These are phyloP conservation scores for Lenwebbia sp. DNA, from an alignment of 345 rosid species.

Conservation along the genomic window DNA sequence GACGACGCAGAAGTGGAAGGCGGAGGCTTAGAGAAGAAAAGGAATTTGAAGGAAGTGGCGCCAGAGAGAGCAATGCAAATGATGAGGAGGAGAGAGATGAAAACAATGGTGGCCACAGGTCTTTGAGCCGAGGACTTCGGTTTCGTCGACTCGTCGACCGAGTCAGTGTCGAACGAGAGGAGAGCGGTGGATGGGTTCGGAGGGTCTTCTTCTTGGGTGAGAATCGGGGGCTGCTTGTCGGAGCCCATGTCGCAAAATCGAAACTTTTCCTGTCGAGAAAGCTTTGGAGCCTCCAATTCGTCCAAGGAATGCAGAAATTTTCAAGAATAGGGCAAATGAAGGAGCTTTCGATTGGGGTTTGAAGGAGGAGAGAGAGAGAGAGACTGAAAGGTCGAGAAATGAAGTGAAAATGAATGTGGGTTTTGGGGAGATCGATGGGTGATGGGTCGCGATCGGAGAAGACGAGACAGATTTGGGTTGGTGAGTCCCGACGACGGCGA, in stretches of 20 bases:
- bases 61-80: not conserved
- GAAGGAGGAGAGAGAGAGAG: too few relatives aligned
- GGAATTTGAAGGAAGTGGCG: constrained; percentile 26
- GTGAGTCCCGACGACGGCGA: too few relatives aligned
- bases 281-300: too few relatives aligned
- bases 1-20: not conserved
- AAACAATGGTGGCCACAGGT: constrained; percentile 25
- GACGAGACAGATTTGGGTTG: too few relatives aligned
- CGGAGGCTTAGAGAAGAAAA: constrained; percentile 32
- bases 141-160: not conserved
- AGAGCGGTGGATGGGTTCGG: constrained; percentile 42
- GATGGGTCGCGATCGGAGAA: too few relatives aligned
- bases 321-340: too few relatives aligned
- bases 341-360: not conserved
- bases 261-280: too few relatives aligned
- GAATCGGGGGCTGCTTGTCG: constrained; percentile 18
- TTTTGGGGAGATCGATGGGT: too few relatives aligned
- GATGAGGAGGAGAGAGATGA: constrained; percentile 35
- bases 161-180: constrained; percentile 31
- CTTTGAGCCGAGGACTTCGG: constrained; percentile 6
- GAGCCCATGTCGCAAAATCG: constrained; percentile 20
- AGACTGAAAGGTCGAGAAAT: not conserved
- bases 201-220: constrained; percentile 35
- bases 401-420: not conserved
- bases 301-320: too few relatives aligned